Base-by-base conservation (phyloP, 2,329 filamentous ascomycete genomes). In the Colletotrichum theobromicola region DNA sequence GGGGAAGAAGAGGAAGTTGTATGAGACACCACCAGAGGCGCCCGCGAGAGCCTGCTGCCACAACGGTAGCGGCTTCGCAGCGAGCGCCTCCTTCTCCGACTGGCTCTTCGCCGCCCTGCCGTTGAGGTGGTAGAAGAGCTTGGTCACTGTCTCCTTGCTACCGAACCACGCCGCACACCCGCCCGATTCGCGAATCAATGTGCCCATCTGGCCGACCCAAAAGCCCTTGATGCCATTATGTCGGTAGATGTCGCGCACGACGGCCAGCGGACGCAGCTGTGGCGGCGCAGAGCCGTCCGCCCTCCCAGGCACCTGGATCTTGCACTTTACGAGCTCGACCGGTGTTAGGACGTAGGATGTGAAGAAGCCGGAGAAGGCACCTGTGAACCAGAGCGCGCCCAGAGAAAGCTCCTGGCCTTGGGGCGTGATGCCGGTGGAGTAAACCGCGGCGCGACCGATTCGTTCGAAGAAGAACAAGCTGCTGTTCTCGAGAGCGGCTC, bases 1-100 rank as follows among this genome's bases (percentile, higher is more conserved):
- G 0, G 97, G 97, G 83, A 97, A 99, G 88, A 98, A 98, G 26
- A 98, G 86, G 82, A 98, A 98, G 83, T 99, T 99, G 86, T 99
- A 99, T 42, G 92, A 93, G 86, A 98, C 94, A 67, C 97, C 97
- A 5, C 96, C 97, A 9, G 93, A 91, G 4, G 96, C 96, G 55
- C 96, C 96, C 2, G 96, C 94, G 24, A 95, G 82, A 81, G 97
- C 95, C 83, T 98, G 95, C 84, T 98, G 95, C 89, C 94, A 94
- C 7, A 98, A 84, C 7, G 95, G 94, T 12, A 98, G 86, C 1
- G 92, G 87, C 62, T 89, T 85, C 6, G 88, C 83, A 4, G 83
- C 79, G 18, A 88, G 81, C 3, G 79, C 81, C 75, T 85, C 84
- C 70, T 80, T 85, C 80, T 87, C 85, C 4, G 80, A 77, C 37